Conservation (phyloP, 495 filamentous ascomycete species). For the Opeltia flavorubescens region DNA sequence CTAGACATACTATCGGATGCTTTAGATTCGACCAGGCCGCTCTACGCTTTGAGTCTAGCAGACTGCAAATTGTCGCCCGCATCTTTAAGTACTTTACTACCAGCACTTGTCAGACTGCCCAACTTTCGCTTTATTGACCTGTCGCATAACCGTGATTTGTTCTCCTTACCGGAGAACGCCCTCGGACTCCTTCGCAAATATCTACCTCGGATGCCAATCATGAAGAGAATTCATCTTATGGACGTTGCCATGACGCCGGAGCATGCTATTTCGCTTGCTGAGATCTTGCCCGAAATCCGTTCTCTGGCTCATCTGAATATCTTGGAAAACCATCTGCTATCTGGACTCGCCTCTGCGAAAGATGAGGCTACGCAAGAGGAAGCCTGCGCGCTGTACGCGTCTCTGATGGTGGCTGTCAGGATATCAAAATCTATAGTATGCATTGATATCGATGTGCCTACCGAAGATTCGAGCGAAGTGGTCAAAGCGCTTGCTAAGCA, state of each 20-base stretch:
- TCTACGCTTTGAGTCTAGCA: constrained; percentile 76
- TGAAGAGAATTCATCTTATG: constrained; percentile 77
- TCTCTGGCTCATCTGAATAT: constrained; percentile 77
- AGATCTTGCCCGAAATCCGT: constrained; percentile 76
- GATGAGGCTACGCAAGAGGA: constrained; percentile 71
- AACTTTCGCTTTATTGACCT: constrained; percentile 81
- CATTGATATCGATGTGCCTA: constrained; percentile 83
- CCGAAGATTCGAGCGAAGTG: constrained; percentile 62
- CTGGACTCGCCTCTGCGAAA: constrained; percentile 50
- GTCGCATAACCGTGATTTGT: constrained; percentile 75
- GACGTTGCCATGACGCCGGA: constrained; percentile 78
- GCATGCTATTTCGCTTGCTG: constrained; percentile 77
- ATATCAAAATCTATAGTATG: constrained; percentile 74
- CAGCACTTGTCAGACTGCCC: constrained; percentile 53
- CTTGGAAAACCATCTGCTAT: constrained; percentile 64
- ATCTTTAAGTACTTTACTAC: constrained; percentile 61
- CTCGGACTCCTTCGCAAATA: constrained; percentile 66
- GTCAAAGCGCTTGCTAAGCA: constrained; percentile 88
- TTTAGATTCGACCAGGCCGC: constrained; percentile 44
- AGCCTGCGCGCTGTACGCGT: constrained; percentile 85
- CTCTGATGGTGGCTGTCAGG: constrained; percentile 74
- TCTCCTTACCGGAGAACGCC: constrained; percentile 58
- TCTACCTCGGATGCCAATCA: constrained; percentile 60
- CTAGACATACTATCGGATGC: constrained; percentile 52
- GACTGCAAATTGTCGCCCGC: constrained; percentile 68